A percentile compares a stretch with the other conserved stretches of the same genome.
Conservation (phyloP, 2,329 filamentous ascomycete species). For the Malbranchea zuffiana region DNA sequence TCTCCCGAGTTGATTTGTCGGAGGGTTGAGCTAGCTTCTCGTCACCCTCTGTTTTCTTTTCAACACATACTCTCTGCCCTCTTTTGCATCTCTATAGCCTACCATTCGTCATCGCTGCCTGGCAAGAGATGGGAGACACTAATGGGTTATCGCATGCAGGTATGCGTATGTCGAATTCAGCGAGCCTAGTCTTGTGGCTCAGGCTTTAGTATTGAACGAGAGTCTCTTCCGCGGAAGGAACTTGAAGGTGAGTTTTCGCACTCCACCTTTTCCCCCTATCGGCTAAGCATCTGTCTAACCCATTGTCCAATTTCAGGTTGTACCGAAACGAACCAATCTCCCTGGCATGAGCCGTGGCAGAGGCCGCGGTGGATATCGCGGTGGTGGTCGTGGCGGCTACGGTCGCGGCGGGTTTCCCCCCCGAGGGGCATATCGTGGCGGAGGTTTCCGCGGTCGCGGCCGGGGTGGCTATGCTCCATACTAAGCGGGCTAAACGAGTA, state of each 20-base stretch:
- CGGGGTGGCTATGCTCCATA: constrained; percentile 40
- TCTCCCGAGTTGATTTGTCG: constrained; percentile 19
- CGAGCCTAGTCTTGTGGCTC: constrained; percentile 82
- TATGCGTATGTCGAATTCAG: constrained; percentile 99
- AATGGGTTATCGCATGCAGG: constrained; percentile 41
- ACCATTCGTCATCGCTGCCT: constrained; percentile 42
- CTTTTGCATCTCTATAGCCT: constrained; percentile 3
- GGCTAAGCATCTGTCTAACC: constrained; percentile 1
- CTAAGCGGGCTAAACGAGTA: constrained; percentile 3
- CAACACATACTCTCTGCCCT: neutral
- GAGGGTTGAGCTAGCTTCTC: neutral
- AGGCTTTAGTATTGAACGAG: constrained; percentile 91
- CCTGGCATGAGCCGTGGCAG: constrained; percentile 81
- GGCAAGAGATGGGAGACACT: constrained; percentile 43
- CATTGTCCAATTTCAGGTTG: constrained; percentile 45
- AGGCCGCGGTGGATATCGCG: constrained; percentile 41
- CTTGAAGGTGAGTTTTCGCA: constrained; percentile 62
- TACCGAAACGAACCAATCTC: constrained; percentile 86
- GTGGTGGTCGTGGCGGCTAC: constrained; percentile 41
- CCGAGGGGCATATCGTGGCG: constrained; percentile 17
- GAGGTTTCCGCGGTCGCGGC: constrained; percentile 24
- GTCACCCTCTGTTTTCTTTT: constrained; percentile 2
- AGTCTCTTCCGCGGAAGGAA: constrained; percentile 90
- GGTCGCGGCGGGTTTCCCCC: constrained; percentile 14
- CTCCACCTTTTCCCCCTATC: neutral